Evolutionary conservation across 2,329 filamentous ascomycete species (phyloP), one percentile per base, ranked within the genome.

Genomic region (Colletotrichum falcatum): DNA sequence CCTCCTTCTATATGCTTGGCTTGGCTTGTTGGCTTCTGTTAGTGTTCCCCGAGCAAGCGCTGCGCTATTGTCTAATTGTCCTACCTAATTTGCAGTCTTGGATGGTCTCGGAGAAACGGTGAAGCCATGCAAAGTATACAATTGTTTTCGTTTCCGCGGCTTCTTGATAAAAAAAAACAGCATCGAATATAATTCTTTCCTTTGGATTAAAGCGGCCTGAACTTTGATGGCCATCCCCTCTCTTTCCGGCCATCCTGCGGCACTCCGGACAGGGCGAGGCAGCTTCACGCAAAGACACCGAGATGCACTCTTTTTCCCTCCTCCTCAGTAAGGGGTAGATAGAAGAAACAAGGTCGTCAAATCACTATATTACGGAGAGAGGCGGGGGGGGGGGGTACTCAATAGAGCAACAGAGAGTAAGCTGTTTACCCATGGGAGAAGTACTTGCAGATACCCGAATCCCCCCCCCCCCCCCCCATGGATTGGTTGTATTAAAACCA

Each of bases 1-100:
- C n/a, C 26, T 14, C 54, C n/a, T 37, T 14, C 54, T 8, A 14
- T 18, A 26, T 39, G 54, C 33, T 39, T 56, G 35, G 53, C 44
- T 26, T 20, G 18, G 30, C 33, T n/a, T 14, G 46, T 63, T 46
- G 51, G 64, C 49, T 51, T n/a, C 53, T 51, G 42, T 7, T 70
- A 59, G 64, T 53, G n/a, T 54, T 33, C 18, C 60, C 53, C 53
- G 42, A 65, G 35, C 42, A 49, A 42, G 53, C 62, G 42, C 42
- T 30, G 51, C 33, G 55, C 62, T 33, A 42, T 28, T 18, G 37
- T 44, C 37, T 28, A 23, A 59, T 44, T 37, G 33, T 55, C 12
- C 60, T 53, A 39, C 26, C 60, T 53, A 39, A 20, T 54, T 30
- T 30, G 26, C 26, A 20, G 35, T n/a, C 35, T 54, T 35, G 58